Conservation (phyloP, 495 filamentous ascomycete genomes). For the Neurospora sp. region DNA sequence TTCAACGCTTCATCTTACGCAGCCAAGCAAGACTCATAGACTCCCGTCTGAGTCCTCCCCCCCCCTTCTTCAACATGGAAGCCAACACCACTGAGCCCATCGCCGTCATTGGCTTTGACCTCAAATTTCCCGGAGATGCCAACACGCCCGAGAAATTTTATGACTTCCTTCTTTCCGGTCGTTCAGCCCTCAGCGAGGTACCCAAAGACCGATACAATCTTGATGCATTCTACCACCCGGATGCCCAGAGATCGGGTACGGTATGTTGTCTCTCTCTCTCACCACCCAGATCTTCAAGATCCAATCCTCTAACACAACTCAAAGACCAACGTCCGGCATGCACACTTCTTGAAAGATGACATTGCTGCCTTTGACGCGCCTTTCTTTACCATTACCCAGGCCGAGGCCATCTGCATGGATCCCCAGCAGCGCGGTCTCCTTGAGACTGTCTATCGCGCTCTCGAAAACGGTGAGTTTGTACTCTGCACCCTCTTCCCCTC, state of each 20-base stretch:
- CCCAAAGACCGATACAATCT: constrained; percentile 23
- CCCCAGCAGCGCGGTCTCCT: constrained; percentile 69
- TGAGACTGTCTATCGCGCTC: constrained; percentile 67
- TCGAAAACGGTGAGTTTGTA: constrained; percentile 50
- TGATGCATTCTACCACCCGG: constrained; percentile 24
- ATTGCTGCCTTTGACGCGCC: constrained; percentile 34
- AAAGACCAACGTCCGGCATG: constrained; percentile 10
- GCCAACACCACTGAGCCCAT: constrained; percentile 3
- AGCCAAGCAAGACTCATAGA: too few species aligned
- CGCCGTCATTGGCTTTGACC: constrained; percentile 30
- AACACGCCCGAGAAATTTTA: constrained; percentile 7
- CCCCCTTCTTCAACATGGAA: neutral
- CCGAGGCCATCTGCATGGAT: constrained; percentile 51
- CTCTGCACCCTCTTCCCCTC: constrained; percentile 8
- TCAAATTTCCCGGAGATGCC: constrained; percentile 26
- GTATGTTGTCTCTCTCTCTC: neutral
- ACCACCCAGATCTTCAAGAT: neutral
- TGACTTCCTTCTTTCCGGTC: constrained; percentile 4
- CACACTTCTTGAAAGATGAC: constrained; percentile 33
- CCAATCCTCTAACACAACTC: neutral
- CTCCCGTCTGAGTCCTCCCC: too few species aligned
- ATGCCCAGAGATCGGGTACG: constrained; percentile 1
- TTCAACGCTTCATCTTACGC: too few species aligned
- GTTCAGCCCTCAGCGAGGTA: constrained; percentile 24
- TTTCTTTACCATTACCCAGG: constrained; percentile 49